Evolutionary conservation across 2,329 filamentous ascomycete genomes (phyloP).

Genomic region (Aspergillus sp.): DNA sequence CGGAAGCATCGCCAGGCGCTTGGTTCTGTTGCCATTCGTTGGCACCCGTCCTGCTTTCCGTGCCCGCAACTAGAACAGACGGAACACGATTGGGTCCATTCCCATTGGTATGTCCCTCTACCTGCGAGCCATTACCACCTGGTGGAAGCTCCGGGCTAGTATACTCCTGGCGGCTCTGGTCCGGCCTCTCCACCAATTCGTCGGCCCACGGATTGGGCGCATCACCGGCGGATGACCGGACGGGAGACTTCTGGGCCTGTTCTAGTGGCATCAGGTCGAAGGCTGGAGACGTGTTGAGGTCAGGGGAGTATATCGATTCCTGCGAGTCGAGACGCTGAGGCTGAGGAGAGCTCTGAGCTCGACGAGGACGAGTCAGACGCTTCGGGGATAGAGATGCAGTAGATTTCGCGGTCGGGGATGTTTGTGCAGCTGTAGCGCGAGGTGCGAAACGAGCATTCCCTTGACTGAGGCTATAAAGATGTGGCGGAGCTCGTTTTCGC

Average conservation of each 20-base stretch:
- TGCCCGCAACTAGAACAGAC: constrained; percentile 22
- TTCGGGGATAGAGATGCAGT: constrained; percentile 29
- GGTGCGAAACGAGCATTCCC: constrained; percentile 28
- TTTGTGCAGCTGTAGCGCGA: constrained; percentile 38
- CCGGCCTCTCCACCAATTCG: constrained; percentile 24
- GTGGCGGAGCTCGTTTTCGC: constrained; percentile 39
- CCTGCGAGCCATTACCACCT: constrained; percentile 1
- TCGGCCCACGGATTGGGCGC: constrained; percentile 34
- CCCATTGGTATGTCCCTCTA: constrained; percentile 4
- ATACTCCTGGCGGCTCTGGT: constrained; percentile 10
- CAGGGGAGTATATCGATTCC: constrained; percentile 37
- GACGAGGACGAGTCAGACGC: constrained; percentile 26
- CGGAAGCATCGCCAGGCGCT: constrained; percentile 9
- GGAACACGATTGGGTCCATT: constrained; percentile 19
- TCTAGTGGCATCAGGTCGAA: constrained; percentile 40
- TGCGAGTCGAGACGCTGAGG: constrained; percentile 26
- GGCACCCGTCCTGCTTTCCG: constrained; percentile 20
- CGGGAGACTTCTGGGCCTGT: constrained; percentile 37
- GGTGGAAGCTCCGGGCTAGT: constrained; percentile 9
- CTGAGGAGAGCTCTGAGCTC: constrained; percentile 29
- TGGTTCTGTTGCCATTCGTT: constrained; percentile 21
- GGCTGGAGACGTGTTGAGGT: constrained; percentile 38
- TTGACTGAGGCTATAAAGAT: constrained; percentile 33
- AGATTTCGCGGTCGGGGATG: constrained; percentile 29
- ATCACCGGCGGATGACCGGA: constrained; percentile 28